Conservation (phyloP, 331 rosid species). For the Rhamnella rubrinervis region DNA sequence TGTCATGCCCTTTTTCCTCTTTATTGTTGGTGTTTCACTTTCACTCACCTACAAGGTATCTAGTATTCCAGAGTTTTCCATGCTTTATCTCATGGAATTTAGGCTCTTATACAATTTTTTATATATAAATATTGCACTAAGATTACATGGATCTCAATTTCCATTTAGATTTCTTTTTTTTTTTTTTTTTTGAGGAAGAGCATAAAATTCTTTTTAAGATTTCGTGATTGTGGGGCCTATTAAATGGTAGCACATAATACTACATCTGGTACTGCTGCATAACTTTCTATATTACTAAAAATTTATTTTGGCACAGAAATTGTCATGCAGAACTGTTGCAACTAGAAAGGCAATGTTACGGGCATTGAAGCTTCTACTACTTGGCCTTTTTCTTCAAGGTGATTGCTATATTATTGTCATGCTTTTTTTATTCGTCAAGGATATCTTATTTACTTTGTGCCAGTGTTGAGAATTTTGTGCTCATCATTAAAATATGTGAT, state of each 20-base stretch:
- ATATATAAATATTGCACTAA: too few relatives aligned
- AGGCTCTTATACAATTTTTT: background rate
- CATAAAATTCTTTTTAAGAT: background rate
- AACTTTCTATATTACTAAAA: slow-evolving; percentile 7
- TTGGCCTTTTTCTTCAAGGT: slow-evolving; percentile 97
- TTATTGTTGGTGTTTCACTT: slow-evolving; percentile 88
- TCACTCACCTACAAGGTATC: slow-evolving; percentile 87
- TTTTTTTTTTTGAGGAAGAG: too few relatives aligned
- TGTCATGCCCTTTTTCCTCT: slow-evolving; percentile 97
- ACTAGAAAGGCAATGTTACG: slow-evolving; percentile 65
- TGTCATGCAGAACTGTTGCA: slow-evolving; percentile 54
- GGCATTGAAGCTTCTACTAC: slow-evolving; percentile 65
- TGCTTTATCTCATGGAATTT: background rate
- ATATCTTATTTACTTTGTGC: background rate
- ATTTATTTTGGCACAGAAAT: slow-evolving; percentile 49
- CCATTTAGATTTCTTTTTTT: too few relatives aligned
- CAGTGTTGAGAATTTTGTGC: too few relatives aligned
- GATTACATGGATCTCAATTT: too few relatives aligned
- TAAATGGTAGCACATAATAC: background rate
- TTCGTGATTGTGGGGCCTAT: background rate
- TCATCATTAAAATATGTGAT: background rate
- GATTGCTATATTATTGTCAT: slow-evolving; percentile 12
- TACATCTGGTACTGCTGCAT: too few relatives aligned
- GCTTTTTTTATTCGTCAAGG: background rate
- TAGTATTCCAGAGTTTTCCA: background rate